Evolutionary conservation across 2,329 filamentous ascomycete genomes (phyloP), one percentile per base, ranked within the genome.

Genomic region (Epichloe coenophiala): DNA sequence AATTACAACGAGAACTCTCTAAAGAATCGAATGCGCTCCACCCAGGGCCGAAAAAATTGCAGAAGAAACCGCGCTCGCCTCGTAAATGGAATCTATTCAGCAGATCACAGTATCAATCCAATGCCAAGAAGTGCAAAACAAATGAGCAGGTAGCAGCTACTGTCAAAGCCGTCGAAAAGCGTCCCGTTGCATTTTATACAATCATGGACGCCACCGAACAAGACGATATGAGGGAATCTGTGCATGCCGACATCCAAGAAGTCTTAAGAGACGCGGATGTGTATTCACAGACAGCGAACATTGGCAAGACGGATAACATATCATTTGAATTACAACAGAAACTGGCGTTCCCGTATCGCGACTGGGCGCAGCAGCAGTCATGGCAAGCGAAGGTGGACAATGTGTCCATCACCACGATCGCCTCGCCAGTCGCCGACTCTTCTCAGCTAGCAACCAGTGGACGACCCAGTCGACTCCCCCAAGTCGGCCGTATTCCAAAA

Each of bases 401-500:
- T 36, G 13, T 43, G 27, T 37, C 47, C 7, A 44, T 21, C 17
- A 49, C 43, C 3, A 46, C 47, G 23, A 33, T 49, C 31, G 38
- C 47, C 2, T 47, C 47, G 21, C 40, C 47, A 9, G 47, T 38
- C 6, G 47, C 21, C 17, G 44, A 40, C 2, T 35, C 38, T 43
- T 33, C 21, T 48, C 27, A 55, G 41, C 39, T 27, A 50, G n/a
- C 52, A 17, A 38, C 47, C 53, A 27, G 56, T 54, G 11, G 19
- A 40, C 57, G 60, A 33, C 64, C 62, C 6, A 86, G 80, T 61
- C 77, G 89, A 51, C 71, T 95, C 17, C 80, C 83, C 31, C 88
- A 91, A 57, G 82, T 95, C 45, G 90, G 89, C 8, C 80, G 90
- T 15, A 95, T 95, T 48, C 90, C 90, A 8, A 82, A 81, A 59